Conservation (phyloP, 169 alveolate genomes). For the Plasmodium ovale region DNA sequence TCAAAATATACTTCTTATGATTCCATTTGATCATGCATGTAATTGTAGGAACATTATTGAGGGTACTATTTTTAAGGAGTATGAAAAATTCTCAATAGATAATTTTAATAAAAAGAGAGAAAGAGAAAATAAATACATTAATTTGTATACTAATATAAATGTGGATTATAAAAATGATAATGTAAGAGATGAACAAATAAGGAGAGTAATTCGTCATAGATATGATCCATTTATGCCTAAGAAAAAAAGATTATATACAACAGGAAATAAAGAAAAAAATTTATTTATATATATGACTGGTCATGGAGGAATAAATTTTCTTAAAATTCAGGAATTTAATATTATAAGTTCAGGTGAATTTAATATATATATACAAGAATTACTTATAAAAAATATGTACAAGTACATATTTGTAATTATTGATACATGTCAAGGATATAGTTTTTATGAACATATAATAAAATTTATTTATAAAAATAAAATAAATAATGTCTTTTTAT, state of each 20-base stretch:
- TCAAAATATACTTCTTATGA: conserved; percentile 52
- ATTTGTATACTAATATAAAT: conserved; percentile 36
- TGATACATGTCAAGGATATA: conserved; percentile 87
- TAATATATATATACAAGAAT: conserved; percentile 79
- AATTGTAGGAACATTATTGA: conserved; percentile 63
- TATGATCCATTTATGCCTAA: conserved; percentile 56
- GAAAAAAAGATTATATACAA: conserved; percentile 49
- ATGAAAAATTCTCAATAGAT: conserved; percentile 29
- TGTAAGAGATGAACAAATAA: conserved; percentile 54
- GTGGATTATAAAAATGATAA: conserved; percentile 73
- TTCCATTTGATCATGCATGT: conserved; percentile 75
- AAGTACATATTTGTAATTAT: conserved; percentile 76
- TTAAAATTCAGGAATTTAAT: conserved; percentile 84
- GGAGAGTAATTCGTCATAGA: conserved; percentile 69
- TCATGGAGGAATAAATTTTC: conserved; percentile 86
- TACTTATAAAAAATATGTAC: conserved; percentile 80
- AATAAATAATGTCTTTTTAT: conserved; percentile 73
- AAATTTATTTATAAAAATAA: conserved; percentile 76
- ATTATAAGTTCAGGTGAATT: conserved; percentile 81
- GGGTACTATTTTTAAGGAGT: conserved; percentile 47
- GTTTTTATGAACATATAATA: conserved; percentile 77
- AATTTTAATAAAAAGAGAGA: conserved; percentile 14
- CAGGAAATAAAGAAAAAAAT: conserved; percentile 67
- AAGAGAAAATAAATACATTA: conserved; percentile 7
- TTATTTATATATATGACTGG: conserved; percentile 84